Base-by-base conservation (phyloP, 805 yeast genomes). In the Sugiyamaella lignohabitans region DNA sequence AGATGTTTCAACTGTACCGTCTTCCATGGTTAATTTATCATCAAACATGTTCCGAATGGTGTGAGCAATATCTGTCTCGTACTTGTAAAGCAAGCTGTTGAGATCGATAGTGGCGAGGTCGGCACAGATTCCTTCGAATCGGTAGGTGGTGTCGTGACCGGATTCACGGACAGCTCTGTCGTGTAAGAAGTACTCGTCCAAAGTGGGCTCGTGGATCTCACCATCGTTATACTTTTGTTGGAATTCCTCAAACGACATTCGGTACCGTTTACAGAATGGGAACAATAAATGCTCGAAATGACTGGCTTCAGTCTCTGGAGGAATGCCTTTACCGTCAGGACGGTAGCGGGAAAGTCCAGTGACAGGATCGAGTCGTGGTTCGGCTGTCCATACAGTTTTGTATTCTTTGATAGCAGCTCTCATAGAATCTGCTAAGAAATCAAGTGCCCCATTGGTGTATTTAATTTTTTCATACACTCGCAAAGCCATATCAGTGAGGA, bases 81-180 rank as follows among this genome's bases (percentile, higher is more conserved):
- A 93, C 68, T 87, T 91, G 74, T 86, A 89, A 18, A 91, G 70
- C 55, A 93, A 68, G 3, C 93, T 74, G 65, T 89, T 88, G 59
- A 91, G 72, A 62, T 91, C 98, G 42, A 91, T 82, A 0, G 98
- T 91, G 1, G 95, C 96, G 54, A 91, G 68, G 61, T 84, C 71
- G 0, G 96, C 96, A 65, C 96, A 87, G 38, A 79, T 76, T 34
- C 95, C 95, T 65, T 89, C 96, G 45, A 93, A 70, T 58, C 98
- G 73, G 59, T 89, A 87, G 1, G 91, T 74, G 0, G 98, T 93
- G 62, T 91, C 98, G 62, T 93, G 98, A 1, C 98, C 98, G 27
- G 93, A 82, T 66, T 91, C 98, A 61, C 98, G 77, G 8, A 91
- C 95, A 1, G 95, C 97, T 49, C 97, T 73, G 63, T 91, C 98